These are phyloP conservation scores for Maudiozyma pseudohumilis DNA, from an alignment of 805 yeast genomes.

Conservation along the genomic window DNA sequence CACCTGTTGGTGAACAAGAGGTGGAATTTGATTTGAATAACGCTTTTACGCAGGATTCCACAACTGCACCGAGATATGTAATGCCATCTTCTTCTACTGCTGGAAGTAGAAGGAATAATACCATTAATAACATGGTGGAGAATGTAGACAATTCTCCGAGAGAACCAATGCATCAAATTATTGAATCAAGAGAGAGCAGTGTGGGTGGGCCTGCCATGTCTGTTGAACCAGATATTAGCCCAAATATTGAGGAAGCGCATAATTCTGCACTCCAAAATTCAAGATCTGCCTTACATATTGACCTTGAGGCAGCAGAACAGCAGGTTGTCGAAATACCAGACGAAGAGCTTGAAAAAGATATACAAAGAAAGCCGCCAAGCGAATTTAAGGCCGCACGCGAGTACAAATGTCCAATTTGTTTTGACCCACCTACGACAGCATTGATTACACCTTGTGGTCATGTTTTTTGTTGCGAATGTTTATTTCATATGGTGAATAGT, in stretches of 20 bases:
- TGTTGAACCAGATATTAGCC: too few relatives aligned
- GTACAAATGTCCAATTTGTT: slow-evolving; percentile 44
- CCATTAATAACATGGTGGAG: too few relatives aligned
- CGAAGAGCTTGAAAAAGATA: slow-evolving; percentile 20
- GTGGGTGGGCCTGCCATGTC: too few relatives aligned
- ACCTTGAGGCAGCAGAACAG: slow-evolving; percentile 23
- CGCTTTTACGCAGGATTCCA: slow-evolving; percentile 8
- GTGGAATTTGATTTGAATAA: slow-evolving; percentile 7
- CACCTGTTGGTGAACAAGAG: slow-evolving; percentile 5
- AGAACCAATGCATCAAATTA: slow-evolving; percentile 4
- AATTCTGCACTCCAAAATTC: too few relatives aligned
- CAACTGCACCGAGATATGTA: too few relatives aligned
- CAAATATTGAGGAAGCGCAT: too few relatives aligned
- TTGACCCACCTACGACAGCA: slow-evolving; percentile 42
- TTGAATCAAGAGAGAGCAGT: not conserved
- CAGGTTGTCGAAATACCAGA: slow-evolving; percentile 35
- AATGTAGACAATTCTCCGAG: too few relatives aligned
- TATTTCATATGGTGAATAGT: slow-evolving; percentile 40
- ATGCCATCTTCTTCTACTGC: too few relatives aligned
- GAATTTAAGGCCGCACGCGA: slow-evolving; percentile 27
- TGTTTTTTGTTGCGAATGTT: slow-evolving; percentile 44
- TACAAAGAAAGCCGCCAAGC: slow-evolving; percentile 9
- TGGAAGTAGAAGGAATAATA: too few relatives aligned
- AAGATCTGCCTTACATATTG: slow-evolving; percentile 1
- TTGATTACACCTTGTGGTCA: slow-evolving; percentile 50